Percentiles rank a stretch among this genome's conserved stretches.
phyloP scores from a whole-genome alignment of 2,329 filamentous ascomycete genomes.

The Pseudopithomyces chartarum region DNA sequence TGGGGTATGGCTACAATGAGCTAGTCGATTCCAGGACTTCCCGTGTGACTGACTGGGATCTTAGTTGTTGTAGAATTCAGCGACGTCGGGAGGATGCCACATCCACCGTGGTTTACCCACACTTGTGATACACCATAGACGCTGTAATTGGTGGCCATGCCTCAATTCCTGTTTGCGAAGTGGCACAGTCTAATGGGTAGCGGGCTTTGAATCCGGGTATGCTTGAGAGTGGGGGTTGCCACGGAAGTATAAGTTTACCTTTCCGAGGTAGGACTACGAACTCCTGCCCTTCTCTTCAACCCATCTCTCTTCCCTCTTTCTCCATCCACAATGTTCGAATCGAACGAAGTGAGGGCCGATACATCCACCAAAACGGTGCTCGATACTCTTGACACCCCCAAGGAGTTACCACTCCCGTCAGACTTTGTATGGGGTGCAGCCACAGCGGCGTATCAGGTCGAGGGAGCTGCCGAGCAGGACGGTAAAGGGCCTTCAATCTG shows the following conservation, averaged over 20 bases:
- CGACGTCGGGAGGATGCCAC: background rate
- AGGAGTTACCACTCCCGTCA: conserved; percentile 29
- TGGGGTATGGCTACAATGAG: conserved; percentile 3
- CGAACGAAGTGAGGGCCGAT: conserved; percentile 3
- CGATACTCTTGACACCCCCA: background rate
- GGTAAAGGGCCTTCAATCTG: conserved; percentile 51
- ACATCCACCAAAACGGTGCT: background rate
- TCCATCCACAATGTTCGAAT: background rate
- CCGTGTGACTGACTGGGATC: conserved; percentile 1
- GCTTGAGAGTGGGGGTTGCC: background rate
- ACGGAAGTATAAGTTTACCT: conserved; percentile 1
- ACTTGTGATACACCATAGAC: background rate
- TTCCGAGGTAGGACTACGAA: background rate
- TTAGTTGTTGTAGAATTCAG: background rate
- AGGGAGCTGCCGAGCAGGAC: conserved; percentile 49
- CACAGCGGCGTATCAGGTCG: conserved; percentile 47
- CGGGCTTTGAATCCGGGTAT: background rate
- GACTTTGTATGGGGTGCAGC: conserved; percentile 51
- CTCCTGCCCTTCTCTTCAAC: background rate
- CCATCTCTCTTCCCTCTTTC: no score
- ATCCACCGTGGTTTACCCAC: background rate
- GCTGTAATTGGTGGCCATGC: background rate
- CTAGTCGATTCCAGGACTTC: background rate
- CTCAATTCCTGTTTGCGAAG: background rate
- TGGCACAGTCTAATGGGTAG: conserved; percentile 1